A percentile compares a stretch with the other conserved stretches of the same genome.
phyloP scores from a whole-genome alignment of 73 alveolate genomes.

The Paramecium biaurelia region DNA sequence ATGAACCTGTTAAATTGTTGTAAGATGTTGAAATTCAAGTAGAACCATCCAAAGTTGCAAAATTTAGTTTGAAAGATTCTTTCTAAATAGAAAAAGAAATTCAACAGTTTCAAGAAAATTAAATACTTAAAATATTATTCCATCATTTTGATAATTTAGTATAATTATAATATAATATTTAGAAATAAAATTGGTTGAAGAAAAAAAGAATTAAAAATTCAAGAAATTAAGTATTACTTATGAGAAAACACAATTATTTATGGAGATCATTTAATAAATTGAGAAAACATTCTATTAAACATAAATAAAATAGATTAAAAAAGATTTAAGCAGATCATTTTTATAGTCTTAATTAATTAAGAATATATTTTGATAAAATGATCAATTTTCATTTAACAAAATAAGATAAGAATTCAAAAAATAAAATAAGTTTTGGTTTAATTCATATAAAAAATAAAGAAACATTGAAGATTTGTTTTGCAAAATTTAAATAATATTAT shows the following conservation, averaged over 20 bases:
- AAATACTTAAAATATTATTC: not conserved
- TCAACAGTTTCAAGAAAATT: not conserved
- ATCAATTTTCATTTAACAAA: not conserved
- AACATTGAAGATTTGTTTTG: not conserved
- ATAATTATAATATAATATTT: not conserved
- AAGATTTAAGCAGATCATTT: not conserved
- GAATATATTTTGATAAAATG: not conserved
- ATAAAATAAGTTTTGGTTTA: not conserved
- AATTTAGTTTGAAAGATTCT: not conserved
- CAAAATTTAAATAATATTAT: not conserved
- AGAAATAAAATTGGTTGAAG: conserved; percentile 23
- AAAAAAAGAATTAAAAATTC: not conserved
- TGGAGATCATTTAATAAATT: not conserved
- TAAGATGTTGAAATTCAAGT: conserved; percentile 3
- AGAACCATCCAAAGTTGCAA: not conserved
- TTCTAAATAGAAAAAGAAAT: not conserved
- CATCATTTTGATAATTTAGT: conserved; percentile 14
- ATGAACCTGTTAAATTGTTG: conserved; percentile 29
- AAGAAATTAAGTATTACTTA: not conserved
- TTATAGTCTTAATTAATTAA: not conserved
- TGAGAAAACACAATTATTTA: not conserved
- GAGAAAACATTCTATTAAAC: not conserved
- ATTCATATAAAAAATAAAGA: not conserved
- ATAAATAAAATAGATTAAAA: not conserved
- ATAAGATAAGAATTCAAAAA: not conserved